phyloP scores from a whole-genome alignment of 2,329 filamentous ascomycete species.

The Scytalidium sp. region DNA sequence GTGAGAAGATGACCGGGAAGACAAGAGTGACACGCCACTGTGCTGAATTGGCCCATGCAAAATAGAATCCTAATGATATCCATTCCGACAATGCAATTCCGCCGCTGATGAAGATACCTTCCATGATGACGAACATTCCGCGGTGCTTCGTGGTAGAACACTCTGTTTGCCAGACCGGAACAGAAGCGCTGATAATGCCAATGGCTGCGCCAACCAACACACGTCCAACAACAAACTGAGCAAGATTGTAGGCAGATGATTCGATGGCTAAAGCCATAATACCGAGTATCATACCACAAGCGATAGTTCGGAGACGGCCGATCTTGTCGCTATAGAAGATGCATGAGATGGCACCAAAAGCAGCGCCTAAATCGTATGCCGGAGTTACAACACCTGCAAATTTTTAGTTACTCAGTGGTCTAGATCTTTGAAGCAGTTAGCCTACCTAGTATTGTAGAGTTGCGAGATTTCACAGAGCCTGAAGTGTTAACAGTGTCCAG shows the following conservation, averaged over 20 bases:
- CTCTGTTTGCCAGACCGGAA: constrained; percentile 39
- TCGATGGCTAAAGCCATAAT: constrained; percentile 31
- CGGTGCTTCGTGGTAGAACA: constrained; percentile 37
- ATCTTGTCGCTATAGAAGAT: constrained; percentile 35
- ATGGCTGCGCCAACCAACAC: constrained; percentile 37
- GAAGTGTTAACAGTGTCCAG: constrained; percentile 35
- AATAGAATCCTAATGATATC: constrained; percentile 22
- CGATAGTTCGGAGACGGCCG: constrained; percentile 38
- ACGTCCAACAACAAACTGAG: constrained; percentile 40
- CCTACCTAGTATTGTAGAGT: constrained; percentile 36
- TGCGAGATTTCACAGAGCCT: constrained; percentile 25
- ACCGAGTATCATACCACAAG: constrained; percentile 24
- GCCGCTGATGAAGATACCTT: constrained; percentile 33
- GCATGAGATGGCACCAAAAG: constrained; percentile 34
- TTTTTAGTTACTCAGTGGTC: too few species aligned
- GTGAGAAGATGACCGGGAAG: not conserved
- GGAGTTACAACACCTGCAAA: constrained; percentile 27
- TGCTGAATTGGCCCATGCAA: not conserved
- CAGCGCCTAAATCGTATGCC: constrained; percentile 30
- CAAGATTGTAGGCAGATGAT: constrained; percentile 32
- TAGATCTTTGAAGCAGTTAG: too few species aligned
- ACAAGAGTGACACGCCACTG: not conserved
- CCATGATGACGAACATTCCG: constrained; percentile 37
- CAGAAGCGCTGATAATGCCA: constrained; percentile 36
- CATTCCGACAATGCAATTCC: constrained; percentile 39